Conservation (phyloP, 1,284 basidiomycete genomes). For the Puccinia hordei region DNA sequence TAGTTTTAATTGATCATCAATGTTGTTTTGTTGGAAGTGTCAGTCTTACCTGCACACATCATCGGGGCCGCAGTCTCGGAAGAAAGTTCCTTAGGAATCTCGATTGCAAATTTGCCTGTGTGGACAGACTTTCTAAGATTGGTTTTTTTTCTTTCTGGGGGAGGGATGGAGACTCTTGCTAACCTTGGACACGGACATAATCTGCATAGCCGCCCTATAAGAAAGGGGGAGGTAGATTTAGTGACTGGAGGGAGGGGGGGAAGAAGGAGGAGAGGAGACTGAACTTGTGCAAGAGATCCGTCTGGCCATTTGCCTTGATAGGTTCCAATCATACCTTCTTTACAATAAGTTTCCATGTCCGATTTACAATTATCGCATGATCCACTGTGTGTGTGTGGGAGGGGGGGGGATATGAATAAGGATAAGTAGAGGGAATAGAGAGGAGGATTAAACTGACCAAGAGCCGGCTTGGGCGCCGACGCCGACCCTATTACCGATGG, state of each 20-base stretch:
- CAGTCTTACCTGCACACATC: slow-evolving; percentile 48
- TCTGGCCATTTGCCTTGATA: slow-evolving; percentile 45
- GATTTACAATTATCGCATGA: slow-evolving; percentile 30
- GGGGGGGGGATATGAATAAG: too few relatives aligned
- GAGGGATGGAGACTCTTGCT: too few relatives aligned
- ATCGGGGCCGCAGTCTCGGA: slow-evolving; percentile 50
- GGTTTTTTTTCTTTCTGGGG: too few relatives aligned
- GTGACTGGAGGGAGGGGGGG: too few relatives aligned
- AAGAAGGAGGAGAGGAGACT: neutral
- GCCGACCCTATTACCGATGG: slow-evolving; percentile 26
- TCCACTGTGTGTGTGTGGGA: neutral
- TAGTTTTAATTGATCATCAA: too few relatives aligned
- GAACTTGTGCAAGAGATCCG: slow-evolving; percentile 32
- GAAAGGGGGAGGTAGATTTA: neutral
- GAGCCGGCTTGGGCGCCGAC: slow-evolving; percentile 39
- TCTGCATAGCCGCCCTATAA: slow-evolving; percentile 44
- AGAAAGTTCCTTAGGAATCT: slow-evolving; percentile 37
- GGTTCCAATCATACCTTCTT: slow-evolving; percentile 35
- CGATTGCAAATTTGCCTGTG: slow-evolving; percentile 49
- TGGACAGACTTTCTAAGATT: too few relatives aligned
- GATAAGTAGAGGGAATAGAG: neutral
- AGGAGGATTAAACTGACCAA: slow-evolving; percentile 18
- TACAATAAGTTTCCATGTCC: slow-evolving; percentile 25
- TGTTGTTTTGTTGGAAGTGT: too few relatives aligned
- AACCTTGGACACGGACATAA: slow-evolving; percentile 47